These are phyloP conservation scores for Penicillium corylophilum DNA, from an alignment of 2,329 filamentous ascomycete species.

Conservation along the genomic window DNA sequence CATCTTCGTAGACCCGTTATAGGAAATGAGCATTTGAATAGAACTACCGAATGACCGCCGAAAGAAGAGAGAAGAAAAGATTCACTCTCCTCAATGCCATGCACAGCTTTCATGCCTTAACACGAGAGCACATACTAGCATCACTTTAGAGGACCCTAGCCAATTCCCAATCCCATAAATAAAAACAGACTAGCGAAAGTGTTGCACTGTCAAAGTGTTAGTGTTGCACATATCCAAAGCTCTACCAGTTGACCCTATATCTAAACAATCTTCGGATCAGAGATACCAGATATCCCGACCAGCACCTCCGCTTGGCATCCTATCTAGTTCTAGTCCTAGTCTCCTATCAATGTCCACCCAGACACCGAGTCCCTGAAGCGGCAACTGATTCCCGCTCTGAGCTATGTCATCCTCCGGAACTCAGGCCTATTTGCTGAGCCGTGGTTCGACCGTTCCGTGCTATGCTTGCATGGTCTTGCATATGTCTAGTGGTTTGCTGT, in stretches of 20 bases:
- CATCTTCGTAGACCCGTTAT: background rate
- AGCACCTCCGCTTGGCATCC: conserved; percentile 15
- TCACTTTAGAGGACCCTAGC: no score
- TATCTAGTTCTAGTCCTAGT: conserved; percentile 26
- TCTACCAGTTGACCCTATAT: no score
- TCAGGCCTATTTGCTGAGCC: background rate
- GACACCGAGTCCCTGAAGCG: background rate
- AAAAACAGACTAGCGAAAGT: no score
- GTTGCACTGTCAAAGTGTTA: no score
- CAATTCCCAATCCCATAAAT: no score
- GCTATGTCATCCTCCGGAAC: background rate
- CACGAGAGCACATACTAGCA: no score
- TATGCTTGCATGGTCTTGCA: background rate
- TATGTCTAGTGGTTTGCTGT: background rate
- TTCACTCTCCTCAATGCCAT: background rate
- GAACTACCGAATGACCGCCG: background rate
- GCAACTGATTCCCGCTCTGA: background rate
- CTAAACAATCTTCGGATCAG: no score
- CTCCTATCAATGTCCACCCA: background rate
- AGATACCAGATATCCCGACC: background rate
- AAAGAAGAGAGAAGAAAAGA: background rate
- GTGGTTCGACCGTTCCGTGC: background rate
- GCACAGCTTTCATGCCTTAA: no score
- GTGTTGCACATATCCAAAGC: no score
- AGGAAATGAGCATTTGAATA: background rate